Percentiles rank a stretch among this genome's conserved stretches.
These are phyloP conservation scores for Epichloe scottii DNA, from an alignment of 2,329 filamentous ascomycete species.

Conservation along the genomic window DNA sequence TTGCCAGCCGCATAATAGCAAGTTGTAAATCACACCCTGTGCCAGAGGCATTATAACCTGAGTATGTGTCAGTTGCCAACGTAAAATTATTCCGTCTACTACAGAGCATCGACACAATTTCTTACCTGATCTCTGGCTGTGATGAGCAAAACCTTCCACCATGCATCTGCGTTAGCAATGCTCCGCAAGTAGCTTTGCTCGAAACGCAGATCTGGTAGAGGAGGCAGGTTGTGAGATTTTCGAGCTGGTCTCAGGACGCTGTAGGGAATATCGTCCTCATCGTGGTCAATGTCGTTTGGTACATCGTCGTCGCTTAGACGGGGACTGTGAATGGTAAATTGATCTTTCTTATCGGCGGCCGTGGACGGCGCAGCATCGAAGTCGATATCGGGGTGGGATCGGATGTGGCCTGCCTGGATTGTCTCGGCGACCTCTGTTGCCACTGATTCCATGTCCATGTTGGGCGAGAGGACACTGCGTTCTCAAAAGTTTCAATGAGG, in stretches of 20 bases:
- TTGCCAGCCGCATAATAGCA: conserved; percentile 77
- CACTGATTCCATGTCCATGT: conserved; percentile 45
- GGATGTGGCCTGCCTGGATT: conserved; percentile 70
- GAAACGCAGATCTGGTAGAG: conserved; percentile 82
- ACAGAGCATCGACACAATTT: background rate
- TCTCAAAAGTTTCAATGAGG: background rate
- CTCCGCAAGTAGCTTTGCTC: conserved; percentile 96
- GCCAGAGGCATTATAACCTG: conserved; percentile 75
- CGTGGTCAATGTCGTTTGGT: conserved; percentile 31
- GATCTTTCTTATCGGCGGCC: conserved; percentile 45
- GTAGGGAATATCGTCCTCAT: conserved; percentile 57
- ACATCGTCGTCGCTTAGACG: conserved; percentile 12
- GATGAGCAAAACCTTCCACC: conserved; percentile 70
- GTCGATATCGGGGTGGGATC: conserved; percentile 52
- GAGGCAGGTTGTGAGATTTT: conserved; percentile 36
- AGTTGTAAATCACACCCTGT: conserved; percentile 82
- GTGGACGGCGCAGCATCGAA: conserved; percentile 77
- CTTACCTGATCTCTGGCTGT: conserved; percentile 77
- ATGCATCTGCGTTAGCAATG: conserved; percentile 66
- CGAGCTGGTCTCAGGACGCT: conserved; percentile 47
- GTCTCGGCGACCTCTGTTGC: conserved; percentile 62
- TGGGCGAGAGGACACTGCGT: conserved; percentile 1
- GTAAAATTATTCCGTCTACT: too few relatives aligned
- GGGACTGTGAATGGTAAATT: conserved; percentile 14
- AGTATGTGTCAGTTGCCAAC: conserved; percentile 4